Evolutionary conservation across 352 stramenopile species (phyloP).

Genomic region (Phytophthora hibernalis): DNA sequence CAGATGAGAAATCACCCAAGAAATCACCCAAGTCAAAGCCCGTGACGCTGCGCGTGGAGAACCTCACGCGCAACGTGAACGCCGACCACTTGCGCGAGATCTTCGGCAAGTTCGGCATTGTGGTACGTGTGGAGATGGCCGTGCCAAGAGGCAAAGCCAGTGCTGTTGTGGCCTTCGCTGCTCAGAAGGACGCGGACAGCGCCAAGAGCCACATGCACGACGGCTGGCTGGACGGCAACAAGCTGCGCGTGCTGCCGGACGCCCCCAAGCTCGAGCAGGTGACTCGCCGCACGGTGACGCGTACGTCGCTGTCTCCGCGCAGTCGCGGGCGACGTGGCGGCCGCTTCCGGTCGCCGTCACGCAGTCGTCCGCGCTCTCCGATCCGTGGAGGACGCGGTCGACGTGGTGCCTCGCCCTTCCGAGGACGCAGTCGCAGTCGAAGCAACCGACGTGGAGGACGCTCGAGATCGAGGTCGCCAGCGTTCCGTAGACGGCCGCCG

Average conservation of each 20-base stretch:
- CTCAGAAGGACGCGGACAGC: conserved; percentile 53
- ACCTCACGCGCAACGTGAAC: conserved; percentile 88
- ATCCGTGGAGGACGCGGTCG: conserved; percentile 22
- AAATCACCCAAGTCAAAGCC: conserved; percentile 29
- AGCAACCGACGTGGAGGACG: conserved; percentile 35
- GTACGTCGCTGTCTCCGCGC: conserved; percentile 33
- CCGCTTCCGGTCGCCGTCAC: conserved; percentile 3
- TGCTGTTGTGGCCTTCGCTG: conserved; percentile 70
- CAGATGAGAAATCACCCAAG: conserved; percentile 5
- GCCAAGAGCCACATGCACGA: conserved; percentile 85
- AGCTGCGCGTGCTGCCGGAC: conserved; percentile 62
- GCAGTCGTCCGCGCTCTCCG: conserved; percentile 29
- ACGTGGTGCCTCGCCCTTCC: conserved; percentile 54
- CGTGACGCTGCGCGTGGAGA: conserved; percentile 71
- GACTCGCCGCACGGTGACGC: conserved; percentile 13
- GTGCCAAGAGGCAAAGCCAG: conserved; percentile 42
- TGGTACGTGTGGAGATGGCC: conserved; percentile 63
- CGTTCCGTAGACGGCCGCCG: conserved; percentile 44
- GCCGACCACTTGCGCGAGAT: conserved; percentile 85
- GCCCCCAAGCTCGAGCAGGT: conserved; percentile 5
- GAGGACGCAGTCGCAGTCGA: conserved; percentile 54
- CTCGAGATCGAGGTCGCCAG: conserved; percentile 48
- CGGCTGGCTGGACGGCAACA: conserved; percentile 85
- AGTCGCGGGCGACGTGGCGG: conserved; percentile 24
- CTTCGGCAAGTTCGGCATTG: conserved; percentile 86